Evolutionary conservation across 2,329 filamentous ascomycete species (phyloP).

Genomic region (Penicillium sp.): DNA sequence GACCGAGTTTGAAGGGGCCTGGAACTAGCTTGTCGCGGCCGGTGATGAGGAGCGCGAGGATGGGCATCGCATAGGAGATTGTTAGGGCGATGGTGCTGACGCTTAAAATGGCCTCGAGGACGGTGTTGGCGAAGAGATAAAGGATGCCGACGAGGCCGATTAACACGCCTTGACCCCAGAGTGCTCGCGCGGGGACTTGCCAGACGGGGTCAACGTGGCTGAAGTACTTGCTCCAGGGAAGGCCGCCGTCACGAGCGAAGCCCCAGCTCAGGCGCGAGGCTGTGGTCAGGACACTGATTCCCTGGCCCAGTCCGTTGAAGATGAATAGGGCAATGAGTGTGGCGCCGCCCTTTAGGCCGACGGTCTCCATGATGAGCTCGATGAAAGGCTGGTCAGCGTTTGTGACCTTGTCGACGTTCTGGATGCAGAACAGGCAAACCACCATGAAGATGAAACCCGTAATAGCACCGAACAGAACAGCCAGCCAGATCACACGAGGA

Average conservation of each 20-base stretch:
- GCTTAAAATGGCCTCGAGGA: slow-evolving; percentile 54
- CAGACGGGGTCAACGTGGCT: slow-evolving; percentile 47
- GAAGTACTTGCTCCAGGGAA: slow-evolving; percentile 49
- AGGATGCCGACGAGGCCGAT: slow-evolving; percentile 54
- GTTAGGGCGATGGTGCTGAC: slow-evolving; percentile 59
- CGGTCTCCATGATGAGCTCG: slow-evolving; percentile 45
- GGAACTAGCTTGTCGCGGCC: slow-evolving; percentile 54
- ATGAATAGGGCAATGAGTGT: slow-evolving; percentile 56
- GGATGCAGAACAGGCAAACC: slow-evolving; percentile 53
- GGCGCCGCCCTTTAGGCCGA: slow-evolving; percentile 45
- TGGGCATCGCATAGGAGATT: slow-evolving; percentile 53
- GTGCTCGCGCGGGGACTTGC: slow-evolving; percentile 53
- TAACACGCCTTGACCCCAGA: slow-evolving; percentile 53
- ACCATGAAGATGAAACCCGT: slow-evolving; percentile 55
- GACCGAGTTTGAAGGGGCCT: slow-evolving; percentile 47
- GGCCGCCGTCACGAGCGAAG: slow-evolving; percentile 54
- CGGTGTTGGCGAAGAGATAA: slow-evolving; percentile 55
- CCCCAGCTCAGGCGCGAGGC: slow-evolving; percentile 55
- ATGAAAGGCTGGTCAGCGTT: slow-evolving; percentile 50
- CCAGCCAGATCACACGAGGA: slow-evolving; percentile 54
- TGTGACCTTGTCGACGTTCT: slow-evolving; percentile 45
- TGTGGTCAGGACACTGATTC: slow-evolving; percentile 52
- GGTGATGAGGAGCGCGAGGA: slow-evolving; percentile 47
- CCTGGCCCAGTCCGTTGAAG: slow-evolving; percentile 56
- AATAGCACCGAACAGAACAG: slow-evolving; percentile 50